Evolutionary conservation across 495 filamentous ascomycete genomes (phyloP).

Genomic region (Penicillium mononematosum): DNA sequence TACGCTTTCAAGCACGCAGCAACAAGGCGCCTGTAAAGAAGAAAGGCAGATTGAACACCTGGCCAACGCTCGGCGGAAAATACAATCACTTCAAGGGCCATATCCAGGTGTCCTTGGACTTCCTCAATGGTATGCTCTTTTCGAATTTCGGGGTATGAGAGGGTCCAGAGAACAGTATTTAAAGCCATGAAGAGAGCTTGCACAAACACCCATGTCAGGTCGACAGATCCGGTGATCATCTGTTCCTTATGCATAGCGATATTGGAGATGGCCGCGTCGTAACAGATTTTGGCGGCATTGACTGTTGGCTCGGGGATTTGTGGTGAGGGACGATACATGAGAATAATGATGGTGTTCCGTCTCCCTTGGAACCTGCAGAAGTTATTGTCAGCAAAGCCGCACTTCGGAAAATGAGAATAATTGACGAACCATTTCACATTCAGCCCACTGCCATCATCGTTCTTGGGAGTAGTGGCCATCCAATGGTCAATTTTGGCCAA

Average conservation of each 20-base stretch:
- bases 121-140: conserved; percentile 64
- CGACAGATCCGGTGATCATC: conserved; percentile 68
- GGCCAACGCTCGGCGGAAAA: conserved; percentile 83
- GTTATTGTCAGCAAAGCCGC: conserved; percentile 16
- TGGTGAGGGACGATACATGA: conserved; percentile 81
- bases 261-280: conserved; percentile 75
- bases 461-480: conserved; percentile 58
- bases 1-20: conserved; percentile 81
- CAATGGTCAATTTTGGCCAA: conserved; percentile 72
- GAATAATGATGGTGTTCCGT: conserved; percentile 80
- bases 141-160: conserved; percentile 82
- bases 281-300: conserved; percentile 72
- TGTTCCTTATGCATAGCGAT: conserved; percentile 75
- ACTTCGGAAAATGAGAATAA: neutral
- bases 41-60: conserved; percentile 75
- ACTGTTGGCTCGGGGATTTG: conserved; percentile 82
- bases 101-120: conserved; percentile 66
- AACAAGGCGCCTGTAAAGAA: conserved; percentile 78
- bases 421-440: conserved; percentile 59
- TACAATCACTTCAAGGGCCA: conserved; percentile 70
- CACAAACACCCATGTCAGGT: conserved; percentile 90
- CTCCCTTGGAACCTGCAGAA: conserved; percentile 66
- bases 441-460: conserved; percentile 63
- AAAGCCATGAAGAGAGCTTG: conserved; percentile 82
- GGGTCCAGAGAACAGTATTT: conserved; percentile 83